These are phyloP conservation scores for Neonothopanus nambi DNA, from an alignment of 1,284 basidiomycete genomes.

Conservation along the genomic window DNA sequence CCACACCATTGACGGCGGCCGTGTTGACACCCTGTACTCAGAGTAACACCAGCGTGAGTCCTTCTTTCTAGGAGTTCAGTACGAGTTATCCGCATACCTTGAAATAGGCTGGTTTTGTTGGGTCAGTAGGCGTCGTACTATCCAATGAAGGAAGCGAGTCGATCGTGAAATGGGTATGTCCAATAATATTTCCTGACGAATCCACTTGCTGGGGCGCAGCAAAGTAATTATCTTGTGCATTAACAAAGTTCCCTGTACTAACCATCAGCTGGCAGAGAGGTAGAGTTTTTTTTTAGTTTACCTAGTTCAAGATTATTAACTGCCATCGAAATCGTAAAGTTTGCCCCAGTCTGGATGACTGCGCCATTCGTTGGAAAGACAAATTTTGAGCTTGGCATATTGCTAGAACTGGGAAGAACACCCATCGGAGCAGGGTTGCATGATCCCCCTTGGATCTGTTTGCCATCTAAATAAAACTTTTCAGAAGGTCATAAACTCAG, in stretches of 20 bases:
- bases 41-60: too few species aligned
- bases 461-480: slow-evolving; percentile 20
- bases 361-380: slow-evolving; percentile 53
- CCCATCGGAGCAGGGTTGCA: slow-evolving; percentile 64
- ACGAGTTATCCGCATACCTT: slow-evolving; percentile 31
- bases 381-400: slow-evolving; percentile 64
- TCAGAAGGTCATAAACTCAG: too few species aligned
- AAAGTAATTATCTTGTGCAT: slow-evolving; percentile 62
- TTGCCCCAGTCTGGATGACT: slow-evolving; percentile 48
- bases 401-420: slow-evolving; percentile 42
- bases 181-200: slow-evolving; percentile 49
- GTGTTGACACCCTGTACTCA: slow-evolving; percentile 51
- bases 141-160: slow-evolving; percentile 49
- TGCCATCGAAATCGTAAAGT: slow-evolving; percentile 60
- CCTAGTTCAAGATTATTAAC: slow-evolving; percentile 48
- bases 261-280: too few species aligned
- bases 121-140: slow-evolving; percentile 54
- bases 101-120: slow-evolving; percentile 65
- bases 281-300: too few species aligned
- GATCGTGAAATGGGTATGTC: slow-evolving; percentile 67
- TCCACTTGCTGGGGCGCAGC: slow-evolving; percentile 67
- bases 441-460: slow-evolving; percentile 50
- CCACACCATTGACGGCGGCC: slow-evolving; percentile 47
- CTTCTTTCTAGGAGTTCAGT: too few species aligned
- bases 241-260: slow-evolving; percentile 59